Evolutionary conservation across 2,329 filamentous ascomycete genomes (phyloP), one percentile per base, ranked within the genome.

Genomic region (Curvularia hawaiiensis): DNA sequence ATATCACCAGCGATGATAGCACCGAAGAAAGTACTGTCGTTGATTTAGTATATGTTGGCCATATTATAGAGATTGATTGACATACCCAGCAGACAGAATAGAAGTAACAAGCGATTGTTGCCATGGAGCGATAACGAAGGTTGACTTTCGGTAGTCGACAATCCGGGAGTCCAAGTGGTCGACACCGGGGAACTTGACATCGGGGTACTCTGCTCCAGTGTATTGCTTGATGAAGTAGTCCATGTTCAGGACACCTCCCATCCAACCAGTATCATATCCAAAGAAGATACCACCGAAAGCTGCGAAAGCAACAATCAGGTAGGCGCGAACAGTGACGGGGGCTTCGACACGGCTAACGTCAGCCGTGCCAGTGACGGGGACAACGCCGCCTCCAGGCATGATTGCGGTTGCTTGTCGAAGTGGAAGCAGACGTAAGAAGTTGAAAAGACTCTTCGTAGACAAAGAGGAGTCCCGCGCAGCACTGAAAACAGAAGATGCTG

Each of bases 241-340:
- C 76, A 77, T 77, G 41, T 66, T 84, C 31, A 84, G 79, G 65
- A 88, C 85, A 78, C 87, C 87, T 74, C 87, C 87, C 82, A 90
- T 90, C 80, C 89, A 90, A 70, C 90, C 90, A 41, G 89, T 90
- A 72, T 92, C 90, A 77, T 90, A 92, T 56, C 90, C 89, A 78
- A 91, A 90, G 83, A 91, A 90, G 48, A 62, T 63, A 69, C 80
- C 80, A 66, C 80, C 80, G 62, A 82, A 81, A 24, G 80, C 78
- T 44, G 79, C 80, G 58, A 82, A 82, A 33, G 78, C 79, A 72
- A 79, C 79, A 52, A 82, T 77, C 52, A 79, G 66, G 66, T 79
- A 80, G 58, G 79, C 79, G 60, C 79, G 79, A 59, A 78, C 68
- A 18, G 79, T 82, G 47, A 82, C 79, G 35, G 80, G 80, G 16